These are phyloP conservation scores for Magnusiomyces tetraspermus DNA, from an alignment of 1,139 yeast species.

Conservation along the genomic window DNA sequence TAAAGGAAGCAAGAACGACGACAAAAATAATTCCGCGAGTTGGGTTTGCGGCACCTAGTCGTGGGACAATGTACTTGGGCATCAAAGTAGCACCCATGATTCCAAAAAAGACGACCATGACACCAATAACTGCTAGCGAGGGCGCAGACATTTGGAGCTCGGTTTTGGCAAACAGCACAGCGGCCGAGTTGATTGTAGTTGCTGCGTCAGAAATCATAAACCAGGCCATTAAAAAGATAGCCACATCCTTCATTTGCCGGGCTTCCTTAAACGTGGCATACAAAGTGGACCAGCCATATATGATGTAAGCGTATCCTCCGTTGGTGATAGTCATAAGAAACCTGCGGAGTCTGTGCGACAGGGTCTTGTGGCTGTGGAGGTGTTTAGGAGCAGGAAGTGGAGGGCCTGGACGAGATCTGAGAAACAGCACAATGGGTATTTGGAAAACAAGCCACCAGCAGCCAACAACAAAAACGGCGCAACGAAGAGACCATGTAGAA, in stretches of 20 bases:
- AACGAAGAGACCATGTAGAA: conserved; percentile 39
- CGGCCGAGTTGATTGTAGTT: conserved; percentile 66
- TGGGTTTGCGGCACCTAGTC: conserved; percentile 34
- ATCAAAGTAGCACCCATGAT: conserved; percentile 50
- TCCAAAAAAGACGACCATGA: conserved; percentile 53
- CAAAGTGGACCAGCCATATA: conserved; percentile 52
- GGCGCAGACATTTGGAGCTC: conserved; percentile 57
- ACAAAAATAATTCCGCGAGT: conserved; percentile 42
- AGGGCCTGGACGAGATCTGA: conserved; percentile 39
- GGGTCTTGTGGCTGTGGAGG: conserved; percentile 12
- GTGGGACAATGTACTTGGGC: conserved; percentile 39
- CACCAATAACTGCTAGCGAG: conserved; percentile 49
- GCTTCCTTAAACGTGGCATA: conserved; percentile 46
- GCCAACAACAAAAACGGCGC: conserved; percentile 52
- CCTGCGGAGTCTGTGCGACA: conserved; percentile 14
- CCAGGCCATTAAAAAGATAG: conserved; percentile 56
- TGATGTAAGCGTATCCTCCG: conserved; percentile 24
- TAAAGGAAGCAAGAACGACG: conserved; percentile 49
- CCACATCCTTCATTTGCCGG: conserved; percentile 47
- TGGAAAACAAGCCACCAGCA: conserved; percentile 65
- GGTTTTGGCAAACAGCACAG: conserved; percentile 58
- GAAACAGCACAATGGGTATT: conserved; percentile 41
- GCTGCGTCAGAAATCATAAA: conserved; percentile 59
- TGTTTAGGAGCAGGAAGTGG: conserved; percentile 18
- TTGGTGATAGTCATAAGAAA: conserved; percentile 13